Conservation (phyloP, 169 alveolate species). For the Plasmodium adleri region DNA sequence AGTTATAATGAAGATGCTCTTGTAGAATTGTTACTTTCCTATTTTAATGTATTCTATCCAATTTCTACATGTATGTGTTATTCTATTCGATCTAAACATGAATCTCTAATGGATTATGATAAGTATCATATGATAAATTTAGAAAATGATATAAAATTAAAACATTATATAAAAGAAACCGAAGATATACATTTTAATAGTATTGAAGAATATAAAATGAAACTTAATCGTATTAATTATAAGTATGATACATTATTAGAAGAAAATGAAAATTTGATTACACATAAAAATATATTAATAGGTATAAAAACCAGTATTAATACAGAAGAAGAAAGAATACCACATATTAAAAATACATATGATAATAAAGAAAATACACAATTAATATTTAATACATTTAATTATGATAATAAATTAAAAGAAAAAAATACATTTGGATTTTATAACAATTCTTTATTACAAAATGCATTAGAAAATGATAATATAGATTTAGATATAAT, state of each 20-base stretch:
- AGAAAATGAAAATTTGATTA: constrained; percentile 8
- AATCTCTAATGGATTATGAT: constrained; percentile 24
- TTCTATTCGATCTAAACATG: constrained; percentile 20
- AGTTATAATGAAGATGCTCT: neutral
- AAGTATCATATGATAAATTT: constrained; percentile 33
- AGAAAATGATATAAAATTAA: constrained; percentile 47
- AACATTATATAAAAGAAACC: constrained; percentile 44
- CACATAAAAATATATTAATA: constrained; percentile 35
- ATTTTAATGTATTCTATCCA: constrained; percentile 38
- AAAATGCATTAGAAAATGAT: constrained; percentile 46
- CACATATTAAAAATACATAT: constrained; percentile 50
- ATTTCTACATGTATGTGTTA: constrained; percentile 48
- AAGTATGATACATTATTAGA: constrained; percentile 52
- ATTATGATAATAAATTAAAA: constrained; percentile 9
- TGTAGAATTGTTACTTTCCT: neutral
- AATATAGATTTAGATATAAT: constrained; percentile 14
- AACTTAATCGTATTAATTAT: constrained; percentile 27
- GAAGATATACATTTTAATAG: constrained; percentile 19
- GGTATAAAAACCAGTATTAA: constrained; percentile 50
- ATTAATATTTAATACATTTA: constrained; percentile 1
- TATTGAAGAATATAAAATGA: constrained; percentile 58
- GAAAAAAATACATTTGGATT: neutral
- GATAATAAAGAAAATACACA: constrained; percentile 42
- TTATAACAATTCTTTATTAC: constrained; percentile 11
- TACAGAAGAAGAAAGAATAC: constrained; percentile 35